Percentiles rank a stretch among this genome's conserved stretches.
These are phyloP conservation scores for Cladosporium halotolerans DNA, from an alignment of 2,329 filamentous ascomycete species.

Conservation along the genomic window DNA sequence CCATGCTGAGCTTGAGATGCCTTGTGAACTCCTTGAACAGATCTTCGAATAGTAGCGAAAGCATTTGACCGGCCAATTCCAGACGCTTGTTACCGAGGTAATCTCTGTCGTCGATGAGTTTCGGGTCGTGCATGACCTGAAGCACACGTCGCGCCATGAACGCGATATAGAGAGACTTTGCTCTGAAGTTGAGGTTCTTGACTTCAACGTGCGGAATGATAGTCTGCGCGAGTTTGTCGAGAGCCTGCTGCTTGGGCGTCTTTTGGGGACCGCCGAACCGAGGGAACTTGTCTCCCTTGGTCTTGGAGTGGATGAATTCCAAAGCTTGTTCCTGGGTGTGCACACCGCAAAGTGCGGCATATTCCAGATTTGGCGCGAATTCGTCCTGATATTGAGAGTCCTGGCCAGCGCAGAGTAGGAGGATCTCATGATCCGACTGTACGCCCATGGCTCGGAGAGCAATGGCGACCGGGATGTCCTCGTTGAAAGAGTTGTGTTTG, in stretches of 20 bases:
- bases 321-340: slow-evolving; percentile 93
- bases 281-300: slow-evolving; percentile 72
- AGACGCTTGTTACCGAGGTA: slow-evolving; percentile 97
- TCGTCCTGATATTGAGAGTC: slow-evolving; percentile 89
- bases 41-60: slow-evolving; percentile 93
- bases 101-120: slow-evolving; percentile 89
- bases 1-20: slow-evolving; percentile 85
- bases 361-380: slow-evolving; percentile 92
- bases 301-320: slow-evolving; percentile 80
- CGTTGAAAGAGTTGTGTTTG: slow-evolving; percentile 85
- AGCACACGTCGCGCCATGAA: slow-evolving; percentile 96
- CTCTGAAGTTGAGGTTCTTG: slow-evolving; percentile 83
- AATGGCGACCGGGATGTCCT: slow-evolving; percentile 92
- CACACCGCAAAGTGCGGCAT: slow-evolving; percentile 74
- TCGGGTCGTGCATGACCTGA: slow-evolving; percentile 86
- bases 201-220: slow-evolving; percentile 94
- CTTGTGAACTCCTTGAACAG: slow-evolving; percentile 92
- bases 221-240: slow-evolving; percentile 86
- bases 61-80: slow-evolving; percentile 87
- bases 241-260: slow-evolving; percentile 81
- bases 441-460: slow-evolving; percentile 89
- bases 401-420: slow-evolving; percentile 81
- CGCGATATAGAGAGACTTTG: slow-evolving; percentile 93
- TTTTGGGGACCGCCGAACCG: slow-evolving; percentile 47
- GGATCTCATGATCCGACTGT: slow-evolving; percentile 88